Conservation (phyloP, 495 filamentous ascomycete species). For the Geopyxis carbonaria region DNA sequence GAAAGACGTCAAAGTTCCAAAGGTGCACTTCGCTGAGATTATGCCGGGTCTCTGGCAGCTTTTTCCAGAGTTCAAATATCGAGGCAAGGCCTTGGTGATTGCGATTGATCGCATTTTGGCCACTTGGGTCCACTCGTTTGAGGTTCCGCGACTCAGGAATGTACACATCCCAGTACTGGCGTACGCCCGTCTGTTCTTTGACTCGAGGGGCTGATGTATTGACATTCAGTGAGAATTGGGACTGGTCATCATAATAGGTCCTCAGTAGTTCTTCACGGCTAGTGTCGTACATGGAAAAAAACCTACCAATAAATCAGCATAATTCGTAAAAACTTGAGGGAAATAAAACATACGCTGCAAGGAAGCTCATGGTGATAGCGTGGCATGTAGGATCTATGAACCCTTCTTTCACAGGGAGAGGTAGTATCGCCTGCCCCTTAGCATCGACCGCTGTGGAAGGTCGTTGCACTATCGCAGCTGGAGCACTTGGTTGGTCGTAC, state of each 20-base stretch:
- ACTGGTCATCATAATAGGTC: constrained; percentile 59
- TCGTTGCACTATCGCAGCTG: constrained; percentile 5
- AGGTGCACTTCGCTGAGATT: constrained; percentile 44
- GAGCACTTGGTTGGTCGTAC: constrained; percentile 10
- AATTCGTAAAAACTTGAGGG: not conserved
- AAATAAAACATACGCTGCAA: constrained; percentile 13
- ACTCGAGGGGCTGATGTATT: constrained; percentile 46
- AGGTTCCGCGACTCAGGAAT: constrained; percentile 71
- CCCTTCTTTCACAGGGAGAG: constrained; percentile 37
- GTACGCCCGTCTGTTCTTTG: constrained; percentile 25
- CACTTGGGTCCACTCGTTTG: constrained; percentile 40
- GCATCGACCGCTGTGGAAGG: constrained; percentile 21
- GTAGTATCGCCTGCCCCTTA: constrained; percentile 44
- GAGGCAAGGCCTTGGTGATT: constrained; percentile 43
- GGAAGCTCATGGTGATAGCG: constrained; percentile 38
- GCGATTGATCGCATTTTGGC: constrained; percentile 43
- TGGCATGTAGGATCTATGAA: constrained; percentile 66
- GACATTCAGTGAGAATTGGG: constrained; percentile 60
- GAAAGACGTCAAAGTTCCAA: constrained; percentile 71
- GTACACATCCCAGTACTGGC: constrained; percentile 50
- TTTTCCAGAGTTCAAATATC: constrained; percentile 52
- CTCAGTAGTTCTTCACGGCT: constrained; percentile 45
- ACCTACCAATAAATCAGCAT: constrained; percentile 25
- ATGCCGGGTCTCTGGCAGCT: constrained; percentile 59
- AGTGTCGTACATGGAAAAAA: constrained; percentile 58